Evolutionary conservation across 208 protist genomes (phyloP).

Genomic region (Leishmania lainsoni): DNA sequence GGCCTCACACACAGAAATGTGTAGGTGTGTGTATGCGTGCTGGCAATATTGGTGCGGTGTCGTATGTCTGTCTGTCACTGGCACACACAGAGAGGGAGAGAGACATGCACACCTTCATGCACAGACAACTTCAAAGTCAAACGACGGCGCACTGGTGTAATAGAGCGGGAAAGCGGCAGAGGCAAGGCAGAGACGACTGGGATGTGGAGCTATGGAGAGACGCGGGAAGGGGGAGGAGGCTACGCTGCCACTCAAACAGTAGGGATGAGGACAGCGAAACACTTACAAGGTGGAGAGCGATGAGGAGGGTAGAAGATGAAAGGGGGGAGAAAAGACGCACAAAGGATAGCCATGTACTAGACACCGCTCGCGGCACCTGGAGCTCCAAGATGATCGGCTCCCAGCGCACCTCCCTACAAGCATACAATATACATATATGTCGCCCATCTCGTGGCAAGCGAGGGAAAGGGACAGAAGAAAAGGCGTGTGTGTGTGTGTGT

Average conservation of each 20-base stretch:
- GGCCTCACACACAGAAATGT: background rate
- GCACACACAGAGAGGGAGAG: background rate
- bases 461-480: background rate
- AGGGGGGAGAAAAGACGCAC: background rate
- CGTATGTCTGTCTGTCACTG: background rate
- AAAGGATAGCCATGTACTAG: background rate
- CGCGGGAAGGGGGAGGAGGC: background rate
- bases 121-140: background rate
- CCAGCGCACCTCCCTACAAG: background rate
- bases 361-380: background rate
- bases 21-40: background rate
- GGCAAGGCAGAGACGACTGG: background rate
- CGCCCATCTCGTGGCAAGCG: background rate
- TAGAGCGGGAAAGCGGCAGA: slow-evolving; percentile 2
- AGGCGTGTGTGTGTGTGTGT: background rate
- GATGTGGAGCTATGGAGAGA: background rate
- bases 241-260: background rate
- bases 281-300: background rate
- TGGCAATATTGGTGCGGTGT: background rate
- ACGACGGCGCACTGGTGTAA: background rate
- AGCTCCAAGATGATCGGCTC: background rate
- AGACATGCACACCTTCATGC: background rate
- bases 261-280: background rate
- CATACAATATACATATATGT: background rate
- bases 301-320: background rate